Evolutionary conservation across 1,284 basidiomycete species (phyloP).

Genomic region (Rhodotorula sp.): DNA sequence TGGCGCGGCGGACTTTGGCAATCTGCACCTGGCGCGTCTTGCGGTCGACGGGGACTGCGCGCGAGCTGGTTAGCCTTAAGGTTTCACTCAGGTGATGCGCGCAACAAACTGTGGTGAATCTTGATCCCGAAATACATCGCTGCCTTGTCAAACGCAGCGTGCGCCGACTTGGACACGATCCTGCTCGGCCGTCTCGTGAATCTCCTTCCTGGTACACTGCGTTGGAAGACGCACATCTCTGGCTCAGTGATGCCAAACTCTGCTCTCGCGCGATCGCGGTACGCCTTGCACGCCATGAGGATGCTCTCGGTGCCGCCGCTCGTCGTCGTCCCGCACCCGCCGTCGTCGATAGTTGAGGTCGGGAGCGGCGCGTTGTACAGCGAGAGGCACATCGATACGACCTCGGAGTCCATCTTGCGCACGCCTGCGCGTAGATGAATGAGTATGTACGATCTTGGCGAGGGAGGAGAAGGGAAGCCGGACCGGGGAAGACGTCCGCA

Average conservation of each 20-base stretch:
- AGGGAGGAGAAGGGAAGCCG: slow-evolving; percentile 2
- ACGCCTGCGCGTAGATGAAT: slow-evolving; percentile 57
- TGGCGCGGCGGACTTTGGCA: slow-evolving; percentile 74
- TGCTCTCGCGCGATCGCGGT: slow-evolving; percentile 85
- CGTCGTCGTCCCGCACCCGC: slow-evolving; percentile 86
- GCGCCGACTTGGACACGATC: slow-evolving; percentile 80
- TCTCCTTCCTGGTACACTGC: too few species aligned
- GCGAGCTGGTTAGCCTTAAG: background rate
- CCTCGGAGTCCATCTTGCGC: slow-evolving; percentile 96
- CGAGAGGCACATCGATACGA: slow-evolving; percentile 88
- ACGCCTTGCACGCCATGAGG: slow-evolving; percentile 88
- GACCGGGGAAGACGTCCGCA: slow-evolving; percentile 81
- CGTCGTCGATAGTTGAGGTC: slow-evolving; percentile 50
- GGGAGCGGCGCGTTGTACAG: slow-evolving; percentile 55
- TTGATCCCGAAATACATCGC: slow-evolving; percentile 87
- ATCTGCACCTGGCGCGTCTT: slow-evolving; percentile 78
- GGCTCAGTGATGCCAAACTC: slow-evolving; percentile 87
- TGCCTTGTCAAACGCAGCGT: slow-evolving; percentile 90
- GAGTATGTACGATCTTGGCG: slow-evolving; percentile 2
- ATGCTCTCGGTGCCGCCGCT: slow-evolving; percentile 96
- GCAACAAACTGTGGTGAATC: slow-evolving; percentile 63
- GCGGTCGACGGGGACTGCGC: slow-evolving; percentile 71
- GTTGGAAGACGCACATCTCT: slow-evolving; percentile 69
- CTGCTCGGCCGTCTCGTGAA: slow-evolving; percentile 53
- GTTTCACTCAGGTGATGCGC: too few species aligned